A percentile compares a stretch with the other conserved stretches of the same genome.
phyloP scores from a whole-genome alignment of 2,329 filamentous ascomycete genomes.

The Stagonosporopsis chrysanthemi region DNA sequence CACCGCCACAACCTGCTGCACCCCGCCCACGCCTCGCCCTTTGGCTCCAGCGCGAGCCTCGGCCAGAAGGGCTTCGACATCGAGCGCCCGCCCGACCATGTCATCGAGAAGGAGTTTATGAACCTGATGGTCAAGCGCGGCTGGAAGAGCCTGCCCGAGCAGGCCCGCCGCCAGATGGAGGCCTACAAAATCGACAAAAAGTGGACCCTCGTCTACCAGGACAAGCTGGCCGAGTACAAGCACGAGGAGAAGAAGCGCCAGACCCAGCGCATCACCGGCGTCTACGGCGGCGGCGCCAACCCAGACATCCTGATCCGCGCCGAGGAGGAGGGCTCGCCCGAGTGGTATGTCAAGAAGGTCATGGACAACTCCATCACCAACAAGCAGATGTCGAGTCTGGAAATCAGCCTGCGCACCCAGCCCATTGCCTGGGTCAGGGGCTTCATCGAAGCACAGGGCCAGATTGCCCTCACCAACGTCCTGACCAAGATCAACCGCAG shows the following conservation, averaged over 20 bases:
- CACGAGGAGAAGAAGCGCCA: slow-evolving; percentile 89
- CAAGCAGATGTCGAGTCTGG: slow-evolving; percentile 90
- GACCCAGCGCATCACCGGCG: slow-evolving; percentile 69
- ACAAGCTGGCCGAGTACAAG: slow-evolving; percentile 91
- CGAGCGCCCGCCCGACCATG: slow-evolving; percentile 75
- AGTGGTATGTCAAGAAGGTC: slow-evolving; percentile 97
- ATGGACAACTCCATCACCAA: slow-evolving; percentile 94
- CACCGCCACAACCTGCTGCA: slow-evolving; percentile 51
- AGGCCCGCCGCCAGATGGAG: slow-evolving; percentile 93
- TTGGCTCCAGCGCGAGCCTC: slow-evolving; percentile 59
- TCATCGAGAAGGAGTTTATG: slow-evolving; percentile 91
- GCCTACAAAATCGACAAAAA: slow-evolving; percentile 94
- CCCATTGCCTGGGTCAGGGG: slow-evolving; percentile 96
- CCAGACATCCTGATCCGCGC: slow-evolving; percentile 74
- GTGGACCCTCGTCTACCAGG: slow-evolving; percentile 96
- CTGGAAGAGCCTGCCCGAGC: slow-evolving; percentile 95
- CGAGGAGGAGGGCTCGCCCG: slow-evolving; percentile 93
- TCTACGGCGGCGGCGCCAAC: slow-evolving; percentile 60
- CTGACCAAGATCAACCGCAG: slow-evolving; percentile 92
- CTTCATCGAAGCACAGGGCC: slow-evolving; percentile 96
- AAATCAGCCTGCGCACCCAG: slow-evolving; percentile 93
- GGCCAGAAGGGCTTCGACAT: slow-evolving; percentile 66
- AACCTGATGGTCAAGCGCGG: slow-evolving; percentile 96
- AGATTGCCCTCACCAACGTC: slow-evolving; percentile 93
- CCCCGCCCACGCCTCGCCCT: slow-evolving; percentile 54